These are phyloP conservation scores for Leccinum uliginosum DNA, from an alignment of 768 basidiomycete species.

Conservation along the genomic window DNA sequence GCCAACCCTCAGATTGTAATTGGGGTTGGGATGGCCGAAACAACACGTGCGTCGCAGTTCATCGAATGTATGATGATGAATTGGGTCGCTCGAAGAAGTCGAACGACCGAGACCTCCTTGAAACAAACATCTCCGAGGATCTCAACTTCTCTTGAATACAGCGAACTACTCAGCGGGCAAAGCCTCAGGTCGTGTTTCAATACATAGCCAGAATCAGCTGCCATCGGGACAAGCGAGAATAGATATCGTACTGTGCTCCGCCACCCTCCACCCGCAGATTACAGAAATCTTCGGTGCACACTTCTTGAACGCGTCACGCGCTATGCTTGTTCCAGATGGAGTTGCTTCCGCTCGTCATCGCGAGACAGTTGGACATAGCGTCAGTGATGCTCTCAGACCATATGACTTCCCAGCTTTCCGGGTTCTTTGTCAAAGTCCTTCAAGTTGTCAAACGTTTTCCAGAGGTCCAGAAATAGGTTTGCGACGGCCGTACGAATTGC, in stretches of 20 bases:
- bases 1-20: not conserved
- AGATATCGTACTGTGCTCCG: not conserved
- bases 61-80: not conserved
- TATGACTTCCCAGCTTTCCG: not conserved
- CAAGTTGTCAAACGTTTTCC: not conserved
- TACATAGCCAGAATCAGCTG: not conserved
- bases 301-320: not conserved
- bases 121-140: not conserved
- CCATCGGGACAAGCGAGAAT: not conserved
- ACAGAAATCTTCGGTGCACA: not conserved
- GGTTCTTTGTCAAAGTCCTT: not conserved
- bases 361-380: not conserved
- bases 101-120: not conserved
- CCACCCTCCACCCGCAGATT: not conserved
- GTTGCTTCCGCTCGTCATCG: not conserved
- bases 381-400: not conserved
- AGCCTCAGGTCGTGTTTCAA: not conserved
- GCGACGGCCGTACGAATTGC: not conserved
- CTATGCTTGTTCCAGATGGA: not conserved
- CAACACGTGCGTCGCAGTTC: not conserved
- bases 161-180: not conserved
- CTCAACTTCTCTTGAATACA: not conserved
- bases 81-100: not conserved
- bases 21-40: not conserved
- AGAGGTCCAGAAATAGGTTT: not conserved